Evolutionary conservation across 2,329 filamentous ascomycete species (phyloP), one percentile per base, ranked within the genome.

Genomic region (Fusarium devonianum): DNA sequence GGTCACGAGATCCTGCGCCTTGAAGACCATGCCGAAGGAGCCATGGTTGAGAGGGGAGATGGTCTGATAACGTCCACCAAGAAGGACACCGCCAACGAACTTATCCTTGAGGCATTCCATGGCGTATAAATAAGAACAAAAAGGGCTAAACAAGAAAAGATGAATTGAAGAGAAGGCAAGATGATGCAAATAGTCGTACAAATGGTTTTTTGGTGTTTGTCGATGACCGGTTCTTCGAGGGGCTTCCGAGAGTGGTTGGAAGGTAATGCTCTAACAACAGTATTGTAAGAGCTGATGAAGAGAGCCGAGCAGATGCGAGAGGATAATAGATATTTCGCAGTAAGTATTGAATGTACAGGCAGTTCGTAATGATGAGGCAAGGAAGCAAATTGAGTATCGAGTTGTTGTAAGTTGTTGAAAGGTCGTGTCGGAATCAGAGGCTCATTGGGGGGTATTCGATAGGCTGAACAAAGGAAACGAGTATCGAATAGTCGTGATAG

Each of bases 11-110:
- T 99, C 92, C 71, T 82, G 88, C 52, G 93, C 94, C 75, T 92
- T 87, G 75, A 97, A 97, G 66, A 99, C 94, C 90, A 97, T 95
- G 70, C 94, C 94, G 69, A 97, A 99, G 46, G 94, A 97, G 65
- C 94, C 94, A 82, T 97, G 92, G 71, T 99, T 99, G 77, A 99
- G 88, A 49, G 94, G 92, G 63, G 92, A 90, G 68, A 97, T 82
- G 47, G 92, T 96, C 75, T 89, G 81, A 73, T 94, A 99, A 63
- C 94, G 92, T 72, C 90, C 92, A 71, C 90, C 86, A 69, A 96
- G 86, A 69, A 96, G 76, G 74, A 89, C 84, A 73, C 89, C 90
- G 73, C 85, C 80, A 69, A 85, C 78, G 76, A 96, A 94, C 69
- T 86, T 82, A 75, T 92, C 85, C 77, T 87, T 86, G 80, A 96